Evolutionary conservation across 805 yeast species (phyloP), one percentile per base, ranked within the genome.

Genomic region (Wickerhamiella kazuoi): DNA sequence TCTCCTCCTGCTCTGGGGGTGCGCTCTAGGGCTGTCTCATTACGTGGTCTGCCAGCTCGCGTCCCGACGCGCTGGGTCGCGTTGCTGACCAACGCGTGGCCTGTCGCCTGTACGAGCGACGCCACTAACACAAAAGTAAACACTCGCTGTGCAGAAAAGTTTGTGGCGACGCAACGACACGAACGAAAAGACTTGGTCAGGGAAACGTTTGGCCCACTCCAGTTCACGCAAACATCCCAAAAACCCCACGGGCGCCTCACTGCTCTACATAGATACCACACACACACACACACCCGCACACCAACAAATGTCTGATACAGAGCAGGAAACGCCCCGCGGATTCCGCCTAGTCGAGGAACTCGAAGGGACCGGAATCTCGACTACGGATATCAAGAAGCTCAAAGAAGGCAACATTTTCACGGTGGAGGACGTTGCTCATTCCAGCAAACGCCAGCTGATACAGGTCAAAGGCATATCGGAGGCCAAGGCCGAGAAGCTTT

Each of bases 391-490:
- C 47, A 73, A 71, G 45, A 87, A 83, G 55, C 67, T 90, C 38
- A 69, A 74, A 45, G 87, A 80, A 36, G 79, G 77, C 20, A 96
- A 96, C 0, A 74, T 69, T 51, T 79, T 79, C 54, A 90, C 98
- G 0, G 93, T 79, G 6, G 96, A 86, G 55, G 72, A 93, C 17
- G 75, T 87, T 43, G 97, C 98, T 2, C 84, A 83, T 52, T 82
- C 95, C 4, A 93, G 96, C 16, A 79, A 80, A 53, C 77, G 87
- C 49, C 74, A 71, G 4, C 64, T 87, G 33, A 60, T 81, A 33
- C 68, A 69, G 6, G 79, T 90, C 30, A 84, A 82, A 56, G 98
- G 98, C 34, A 84, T 90, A 28, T 79, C 94, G 9, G 98, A 90
- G 54, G 87, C 87, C 39, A 90, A 90, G 56, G 96, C 96, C 1